Conservation (phyloP, 1,284 basidiomycete genomes). For the Somion occarium region DNA sequence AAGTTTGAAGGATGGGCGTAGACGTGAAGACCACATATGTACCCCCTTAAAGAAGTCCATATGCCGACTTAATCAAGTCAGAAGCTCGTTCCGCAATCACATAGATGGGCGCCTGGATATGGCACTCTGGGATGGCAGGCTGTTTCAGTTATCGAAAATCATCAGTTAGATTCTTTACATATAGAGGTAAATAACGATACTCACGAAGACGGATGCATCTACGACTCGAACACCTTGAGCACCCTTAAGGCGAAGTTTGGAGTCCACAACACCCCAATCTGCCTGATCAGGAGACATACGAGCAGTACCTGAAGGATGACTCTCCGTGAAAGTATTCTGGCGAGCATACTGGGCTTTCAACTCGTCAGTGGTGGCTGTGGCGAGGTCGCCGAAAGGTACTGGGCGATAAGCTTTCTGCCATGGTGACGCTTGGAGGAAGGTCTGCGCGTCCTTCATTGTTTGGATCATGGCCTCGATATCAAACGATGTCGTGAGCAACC, state of each 20-base stretch:
- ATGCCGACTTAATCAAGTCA: conserved; percentile 11
- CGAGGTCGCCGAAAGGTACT: conserved; percentile 16
- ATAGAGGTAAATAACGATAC: background rate
- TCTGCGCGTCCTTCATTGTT: conserved; percentile 7
- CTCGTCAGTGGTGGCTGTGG: conserved; percentile 20
- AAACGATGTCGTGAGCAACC: conserved; percentile 12
- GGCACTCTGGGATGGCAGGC: conserved; percentile 10
- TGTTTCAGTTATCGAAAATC: background rate
- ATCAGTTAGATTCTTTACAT: background rate
- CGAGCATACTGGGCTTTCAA: conserved; percentile 16
- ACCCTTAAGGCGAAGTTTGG: conserved; percentile 28
- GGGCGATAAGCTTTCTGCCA: conserved; percentile 15
- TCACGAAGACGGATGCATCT: conserved; percentile 27
- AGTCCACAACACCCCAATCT: conserved; percentile 23
- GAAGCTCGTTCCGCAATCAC: conserved; percentile 12
- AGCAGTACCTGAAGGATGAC: conserved; percentile 23
- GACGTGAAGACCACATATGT: too few relatives aligned
- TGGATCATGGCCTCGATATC: conserved; percentile 18
- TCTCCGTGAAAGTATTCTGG: conserved; percentile 16
- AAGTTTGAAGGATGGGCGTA: too few relatives aligned
- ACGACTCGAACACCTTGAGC: conserved; percentile 25
- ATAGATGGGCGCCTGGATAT: conserved; percentile 10
- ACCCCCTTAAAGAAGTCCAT: too few relatives aligned
- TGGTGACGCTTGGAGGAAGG: conserved; percentile 13
- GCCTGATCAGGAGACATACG: conserved; percentile 19